Evolutionary conservation across 1,284 basidiomycete species (phyloP), one percentile per base, ranked within the genome.

Genomic region (Rhodofomes roseus): DNA sequence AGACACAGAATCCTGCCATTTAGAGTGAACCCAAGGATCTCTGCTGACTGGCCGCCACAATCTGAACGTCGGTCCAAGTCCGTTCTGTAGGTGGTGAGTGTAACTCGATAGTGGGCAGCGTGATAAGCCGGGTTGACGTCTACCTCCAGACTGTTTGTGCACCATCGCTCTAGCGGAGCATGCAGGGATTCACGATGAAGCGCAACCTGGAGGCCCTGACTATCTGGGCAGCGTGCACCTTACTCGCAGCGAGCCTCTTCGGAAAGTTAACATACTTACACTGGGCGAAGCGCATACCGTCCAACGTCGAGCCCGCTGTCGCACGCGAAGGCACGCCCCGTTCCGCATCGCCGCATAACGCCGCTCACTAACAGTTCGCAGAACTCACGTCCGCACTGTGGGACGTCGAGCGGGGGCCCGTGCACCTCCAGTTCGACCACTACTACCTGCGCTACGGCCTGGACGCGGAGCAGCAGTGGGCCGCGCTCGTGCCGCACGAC

Each of bases 401-500:
- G 54, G 27, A 20, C 40, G 20, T 43, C 9, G 64, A 65, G 48
- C 61, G 65, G 36, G 56, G 56, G 44, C 62, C 60, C 51, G 65
- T 67, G 7, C 58, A 56, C 3, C 60, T 65, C 58, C 57, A 63
- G 31, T 64, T 65, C 54, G 64, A 67, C 59, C 57, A 55, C 54
- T 62, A 63, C 37, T 62, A 63, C 37, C 60, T 60, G 40, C 54
- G 25, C 2, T 55, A 67, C 55, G 61, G 60, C 51, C 50, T 65
- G 48, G 61, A 63, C 54, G 61, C 62, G 39, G 65, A 59, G n/a
- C 53, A 52, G 4, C 61, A 64, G 11, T 67, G 65, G 65, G 39
- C 54, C 20, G 62, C 64, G 12, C 65, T 67, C 59, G 61, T 67
- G 9, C 65, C 65, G 0, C 58, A 60, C 8, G 61, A 64, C 56